A percentile compares a stretch with the other conserved stretches of the same genome.
These are phyloP conservation scores for Talaromyces verruculosus DNA, from an alignment of 2,329 filamentous ascomycete genomes.

Conservation along the genomic window DNA sequence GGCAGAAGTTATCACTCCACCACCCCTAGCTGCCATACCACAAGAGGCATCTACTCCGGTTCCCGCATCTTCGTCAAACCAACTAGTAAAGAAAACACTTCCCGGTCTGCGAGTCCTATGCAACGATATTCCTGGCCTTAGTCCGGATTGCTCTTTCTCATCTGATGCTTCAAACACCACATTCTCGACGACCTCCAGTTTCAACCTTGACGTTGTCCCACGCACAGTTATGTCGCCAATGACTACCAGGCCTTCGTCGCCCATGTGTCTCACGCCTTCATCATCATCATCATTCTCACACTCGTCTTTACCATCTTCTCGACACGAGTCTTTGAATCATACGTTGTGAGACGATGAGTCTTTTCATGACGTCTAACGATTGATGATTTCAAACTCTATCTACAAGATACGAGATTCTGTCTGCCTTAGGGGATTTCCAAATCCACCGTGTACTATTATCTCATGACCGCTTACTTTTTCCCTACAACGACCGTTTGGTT, in stretches of 20 bases:
- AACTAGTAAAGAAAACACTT: conserved; percentile 33
- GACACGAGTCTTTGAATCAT: conserved; percentile 33
- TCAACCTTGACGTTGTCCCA: conserved; percentile 33
- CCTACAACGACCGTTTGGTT: background rate
- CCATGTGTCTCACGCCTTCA: conserved; percentile 30
- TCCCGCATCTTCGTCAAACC: background rate
- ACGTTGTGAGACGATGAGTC: conserved; percentile 11
- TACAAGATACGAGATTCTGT: background rate
- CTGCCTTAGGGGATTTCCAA: background rate
- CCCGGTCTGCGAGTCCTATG: conserved; percentile 40
- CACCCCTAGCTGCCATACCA: conserved; percentile 29
- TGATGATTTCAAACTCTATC: conserved; percentile 11
- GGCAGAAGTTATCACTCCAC: conserved; percentile 32
- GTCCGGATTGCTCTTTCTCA: conserved; percentile 27
- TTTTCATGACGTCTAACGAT: conserved; percentile 12
- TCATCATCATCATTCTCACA: conserved; percentile 29
- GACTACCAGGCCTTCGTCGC: conserved; percentile 38
- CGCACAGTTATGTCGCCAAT: conserved; percentile 33
- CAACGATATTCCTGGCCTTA: conserved; percentile 33
- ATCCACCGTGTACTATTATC: conserved; percentile 19
- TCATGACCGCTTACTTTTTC: conserved; percentile 2
- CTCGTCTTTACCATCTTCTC: conserved; percentile 25
- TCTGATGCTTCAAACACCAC: conserved; percentile 25
- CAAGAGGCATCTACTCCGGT: conserved; percentile 19
- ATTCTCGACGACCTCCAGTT: conserved; percentile 29